Conservation (phyloP, 2,329 filamentous ascomycete genomes). For the Pseudovirgaria hyperparasitica region DNA sequence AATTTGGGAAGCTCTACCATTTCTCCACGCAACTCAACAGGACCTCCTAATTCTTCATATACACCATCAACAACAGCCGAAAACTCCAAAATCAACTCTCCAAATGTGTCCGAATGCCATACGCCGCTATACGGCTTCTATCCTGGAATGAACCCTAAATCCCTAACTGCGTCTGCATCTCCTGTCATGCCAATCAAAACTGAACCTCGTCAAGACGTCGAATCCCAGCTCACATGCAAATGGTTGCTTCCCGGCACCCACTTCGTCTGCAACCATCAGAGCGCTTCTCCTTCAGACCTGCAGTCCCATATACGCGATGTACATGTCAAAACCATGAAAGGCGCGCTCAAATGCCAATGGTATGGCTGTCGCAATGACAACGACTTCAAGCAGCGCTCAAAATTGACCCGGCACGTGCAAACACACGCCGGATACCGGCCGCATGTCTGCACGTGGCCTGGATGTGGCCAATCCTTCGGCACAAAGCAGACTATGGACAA, state of each 20-base stretch:
- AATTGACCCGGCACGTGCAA: conserved; percentile 23
- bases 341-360: conserved; percentile 22
- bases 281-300: conserved; percentile 15
- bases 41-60: too few species aligned
- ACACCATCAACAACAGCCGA: too few species aligned
- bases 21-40: too few species aligned
- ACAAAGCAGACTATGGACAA: conserved; percentile 29
- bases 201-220: conserved; percentile 4
- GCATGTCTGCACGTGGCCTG: conserved; percentile 20
- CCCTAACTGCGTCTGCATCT: conserved; percentile 2
- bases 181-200: conserved; percentile 1
- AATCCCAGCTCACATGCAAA: conserved; percentile 14
- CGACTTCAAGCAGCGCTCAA: conserved; percentile 27
- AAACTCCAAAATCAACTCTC: too few species aligned
- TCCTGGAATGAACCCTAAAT: too few species aligned
- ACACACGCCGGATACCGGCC: conserved; percentile 24
- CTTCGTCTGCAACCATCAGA: conserved; percentile 16
- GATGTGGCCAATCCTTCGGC: conserved; percentile 24
- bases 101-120: too few species aligned
- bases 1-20: too few species aligned
- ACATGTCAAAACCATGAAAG: conserved; percentile 21
- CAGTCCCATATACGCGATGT: conserved; percentile 22
- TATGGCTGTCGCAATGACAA: conserved; percentile 20
- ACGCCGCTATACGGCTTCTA: too few species aligned
- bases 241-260: conserved; percentile 18